phyloP scores from a whole-genome alignment of 2,329 filamentous ascomycete genomes.

The Eurotiales sp. region DNA sequence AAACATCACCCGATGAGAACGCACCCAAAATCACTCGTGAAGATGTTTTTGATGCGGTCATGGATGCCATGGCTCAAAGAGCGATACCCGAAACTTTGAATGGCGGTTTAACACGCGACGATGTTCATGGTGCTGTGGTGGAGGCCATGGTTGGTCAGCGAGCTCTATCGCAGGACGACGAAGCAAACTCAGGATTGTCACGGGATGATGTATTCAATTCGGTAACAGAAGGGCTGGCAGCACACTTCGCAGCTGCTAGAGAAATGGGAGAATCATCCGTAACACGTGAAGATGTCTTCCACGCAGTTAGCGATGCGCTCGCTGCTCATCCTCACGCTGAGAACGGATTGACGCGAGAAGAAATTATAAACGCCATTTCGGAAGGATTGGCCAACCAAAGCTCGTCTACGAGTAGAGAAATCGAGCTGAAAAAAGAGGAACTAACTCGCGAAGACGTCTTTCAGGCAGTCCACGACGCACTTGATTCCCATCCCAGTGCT shows the following conservation, averaged over 20 bases:
- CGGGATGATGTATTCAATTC: slow-evolving; percentile 57
- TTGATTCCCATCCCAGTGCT: slow-evolving; percentile 32
- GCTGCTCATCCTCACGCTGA: slow-evolving; percentile 39
- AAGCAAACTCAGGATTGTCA: slow-evolving; percentile 41
- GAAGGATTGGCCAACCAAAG: slow-evolving; percentile 48
- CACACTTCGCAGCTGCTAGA: slow-evolving; percentile 44
- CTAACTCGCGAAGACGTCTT: slow-evolving; percentile 33
- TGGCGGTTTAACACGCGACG: slow-evolving; percentile 47
- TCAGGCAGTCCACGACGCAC: slow-evolving; percentile 22
- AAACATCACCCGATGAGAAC: background rate
- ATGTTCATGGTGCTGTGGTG: slow-evolving; percentile 57
- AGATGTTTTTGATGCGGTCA: slow-evolving; percentile 53
- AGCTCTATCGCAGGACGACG: slow-evolving; percentile 30
- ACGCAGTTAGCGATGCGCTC: slow-evolving; percentile 58
- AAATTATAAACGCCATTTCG: slow-evolving; percentile 56
- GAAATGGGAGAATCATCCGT: slow-evolving; percentile 54
- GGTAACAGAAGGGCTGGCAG: slow-evolving; percentile 55
- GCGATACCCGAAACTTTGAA: slow-evolving; percentile 21
- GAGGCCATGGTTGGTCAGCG: slow-evolving; percentile 52
- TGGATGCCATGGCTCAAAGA: slow-evolving; percentile 21
- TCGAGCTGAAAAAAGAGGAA: slow-evolving; percentile 53
- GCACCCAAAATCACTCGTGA: slow-evolving; percentile 32
- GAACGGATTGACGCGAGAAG: slow-evolving; percentile 49
- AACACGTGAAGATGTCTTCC: slow-evolving; percentile 55
- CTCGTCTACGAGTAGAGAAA: slow-evolving; percentile 52